Percentiles rank a stretch among this genome's conserved stretches.
Evolutionary conservation across 768 basidiomycete genomes (phyloP).

Genomic region (Mycena galopus): DNA sequence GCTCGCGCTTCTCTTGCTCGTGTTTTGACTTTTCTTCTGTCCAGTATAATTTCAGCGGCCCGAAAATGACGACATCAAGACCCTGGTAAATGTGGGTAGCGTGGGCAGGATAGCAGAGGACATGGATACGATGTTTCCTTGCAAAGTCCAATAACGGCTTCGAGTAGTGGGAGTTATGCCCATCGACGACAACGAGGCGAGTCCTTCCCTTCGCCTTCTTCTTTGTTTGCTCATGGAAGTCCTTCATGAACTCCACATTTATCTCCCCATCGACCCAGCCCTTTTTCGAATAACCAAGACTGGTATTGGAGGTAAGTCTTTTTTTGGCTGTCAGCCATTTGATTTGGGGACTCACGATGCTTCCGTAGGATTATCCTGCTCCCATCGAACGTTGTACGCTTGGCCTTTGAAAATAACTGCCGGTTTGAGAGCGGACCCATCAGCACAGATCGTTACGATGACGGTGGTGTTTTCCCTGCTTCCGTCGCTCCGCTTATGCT

Average conservation of each 20-base stretch:
- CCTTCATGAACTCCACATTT: not conserved
- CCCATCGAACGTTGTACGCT: not conserved
- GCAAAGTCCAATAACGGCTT: not conserved
- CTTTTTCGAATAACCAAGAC: not conserved
- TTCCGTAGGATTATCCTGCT: not conserved
- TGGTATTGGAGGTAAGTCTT: not conserved
- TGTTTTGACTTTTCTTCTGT: not conserved
- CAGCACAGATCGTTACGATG: conserved; percentile 52
- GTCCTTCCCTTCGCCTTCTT: not conserved
- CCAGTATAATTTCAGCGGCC: not conserved
- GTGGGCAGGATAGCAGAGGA: not conserved
- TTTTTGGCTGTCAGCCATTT: not conserved
- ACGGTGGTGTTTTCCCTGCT: conserved; percentile 51
- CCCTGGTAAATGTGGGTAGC: conserved; percentile 1
- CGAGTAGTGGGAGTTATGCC: not conserved
- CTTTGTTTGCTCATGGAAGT: conserved; percentile 3
- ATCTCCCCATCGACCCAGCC: conserved; percentile 1
- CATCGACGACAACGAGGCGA: not conserved
- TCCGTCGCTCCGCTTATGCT: conserved; percentile 47
- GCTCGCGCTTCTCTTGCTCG: not conserved
- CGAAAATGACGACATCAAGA: not conserved
- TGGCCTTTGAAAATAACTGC: not conserved
- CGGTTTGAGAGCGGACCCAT: conserved; percentile 45
- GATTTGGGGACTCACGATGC: not conserved
- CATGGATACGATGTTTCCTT: not conserved